Evolutionary conservation across 495 filamentous ascomycete species (phyloP).

Genomic region (Hypoxylon subgilvum): DNA sequence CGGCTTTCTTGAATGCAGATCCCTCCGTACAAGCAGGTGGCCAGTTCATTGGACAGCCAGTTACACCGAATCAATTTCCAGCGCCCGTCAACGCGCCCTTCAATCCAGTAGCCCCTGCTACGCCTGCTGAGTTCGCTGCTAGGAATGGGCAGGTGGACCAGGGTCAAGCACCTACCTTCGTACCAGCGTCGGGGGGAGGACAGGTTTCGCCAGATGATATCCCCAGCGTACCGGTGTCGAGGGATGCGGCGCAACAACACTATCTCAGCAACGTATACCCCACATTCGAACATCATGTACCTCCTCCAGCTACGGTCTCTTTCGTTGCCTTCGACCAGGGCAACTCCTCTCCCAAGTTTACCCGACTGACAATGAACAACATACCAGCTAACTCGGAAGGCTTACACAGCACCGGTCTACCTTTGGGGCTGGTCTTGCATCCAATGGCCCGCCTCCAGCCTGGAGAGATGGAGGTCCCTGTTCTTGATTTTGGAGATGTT

Average conservation of each 20-base stretch:
- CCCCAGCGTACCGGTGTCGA: slow-evolving; percentile 84
- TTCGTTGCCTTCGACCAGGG: slow-evolving; percentile 94
- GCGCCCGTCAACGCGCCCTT: slow-evolving; percentile 64
- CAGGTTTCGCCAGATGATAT: slow-evolving; percentile 91
- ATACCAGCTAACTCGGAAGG: slow-evolving; percentile 85
- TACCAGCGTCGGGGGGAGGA: slow-evolving; percentile 65
- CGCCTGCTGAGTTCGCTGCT: slow-evolving; percentile 63
- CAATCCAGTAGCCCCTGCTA: slow-evolving; percentile 59
- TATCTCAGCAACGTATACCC: slow-evolving; percentile 88
- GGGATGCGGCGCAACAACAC: slow-evolving; percentile 80
- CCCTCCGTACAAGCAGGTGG: slow-evolving; percentile 40
- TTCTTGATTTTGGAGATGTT: slow-evolving; percentile 91
- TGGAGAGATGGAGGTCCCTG: slow-evolving; percentile 86
- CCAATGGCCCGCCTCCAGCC: slow-evolving; percentile 83
- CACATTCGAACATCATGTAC: slow-evolving; percentile 89
- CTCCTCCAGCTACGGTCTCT: slow-evolving; percentile 86
- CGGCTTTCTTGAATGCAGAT: slow-evolving; percentile 76
- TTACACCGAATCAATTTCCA: slow-evolving; percentile 58
- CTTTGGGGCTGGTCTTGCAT: slow-evolving; percentile 87
- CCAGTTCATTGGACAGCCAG: slow-evolving; percentile 38
- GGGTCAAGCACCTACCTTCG: slow-evolving; percentile 43
- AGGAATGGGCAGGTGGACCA: slow-evolving; percentile 48
- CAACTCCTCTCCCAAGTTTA: slow-evolving; percentile 94
- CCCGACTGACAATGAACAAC: slow-evolving; percentile 87
- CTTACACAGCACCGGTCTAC: slow-evolving; percentile 76